Base-by-base conservation (phyloP, 1,284 basidiomycete genomes). In the Stereum hirsutum region DNA sequence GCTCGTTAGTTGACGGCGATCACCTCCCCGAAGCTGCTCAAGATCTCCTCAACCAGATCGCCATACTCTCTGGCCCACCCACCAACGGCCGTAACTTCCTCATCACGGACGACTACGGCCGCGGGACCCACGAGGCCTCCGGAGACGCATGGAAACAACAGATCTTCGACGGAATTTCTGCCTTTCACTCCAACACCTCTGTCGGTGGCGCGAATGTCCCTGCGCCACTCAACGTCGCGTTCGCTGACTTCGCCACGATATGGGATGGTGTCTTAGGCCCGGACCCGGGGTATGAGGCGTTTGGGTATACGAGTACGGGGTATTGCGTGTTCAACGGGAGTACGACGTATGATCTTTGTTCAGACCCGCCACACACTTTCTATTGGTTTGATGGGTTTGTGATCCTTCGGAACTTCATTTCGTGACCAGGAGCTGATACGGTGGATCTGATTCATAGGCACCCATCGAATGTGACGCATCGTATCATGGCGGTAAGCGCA, bases 321-420 rank as follows among this genome's bases (percentile, higher is more conserved):
- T 51, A 53, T 31, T 59, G 59, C 44, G 49, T 54, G 38, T 19
- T 50, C 19, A n/a, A 10, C 34, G 44, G 57, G 20, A 51, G 50
- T 40, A 46, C 50, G 32, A 52, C 51, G 38, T 47, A 47, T 6
- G 53, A 49, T 24, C 49, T 49, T 51, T 57, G 56, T 39, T 47
- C 52, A 23, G 71, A 75, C 46, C 71, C 74, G 3, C 66, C 67
- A 30, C 67, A 66, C 46, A 62, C 61, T 19, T 72, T 75, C 49
- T 73, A 74, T 47, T 77, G 72, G 65, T 64, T 74, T 14, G 54
- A 59, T 19, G 66, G 64, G 74, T 72, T 46, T 52, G 68, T 53
- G 14, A 30, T 23, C 8, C 32, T 12, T n/a, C n/a, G n/a, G n/a
- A 12, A 6, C 15, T 41, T 31, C 15, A 17, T 41, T 21, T 21